Evolutionary conservation across 2,329 filamentous ascomycete genomes (phyloP).

Genomic region (Fusarium sp.): DNA sequence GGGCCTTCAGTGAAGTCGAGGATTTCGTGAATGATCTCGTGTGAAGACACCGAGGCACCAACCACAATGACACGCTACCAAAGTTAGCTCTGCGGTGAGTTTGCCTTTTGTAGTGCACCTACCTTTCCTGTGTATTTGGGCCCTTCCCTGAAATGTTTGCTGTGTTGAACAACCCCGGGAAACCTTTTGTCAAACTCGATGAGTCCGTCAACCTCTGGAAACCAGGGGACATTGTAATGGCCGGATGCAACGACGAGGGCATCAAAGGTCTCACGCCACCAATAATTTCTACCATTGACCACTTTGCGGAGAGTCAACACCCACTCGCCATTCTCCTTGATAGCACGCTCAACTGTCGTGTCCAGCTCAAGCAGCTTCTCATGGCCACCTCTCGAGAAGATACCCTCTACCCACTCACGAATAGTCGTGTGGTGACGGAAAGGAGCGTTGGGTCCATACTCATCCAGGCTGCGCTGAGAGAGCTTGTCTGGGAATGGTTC

Average conservation of each 20-base stretch:
- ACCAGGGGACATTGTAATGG: slow-evolving; percentile 33
- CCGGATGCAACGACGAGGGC: slow-evolving; percentile 27
- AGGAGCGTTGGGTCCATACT: slow-evolving; percentile 6
- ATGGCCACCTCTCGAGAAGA: slow-evolving; percentile 10
- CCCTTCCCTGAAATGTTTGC: slow-evolving; percentile 20
- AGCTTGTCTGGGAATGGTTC: slow-evolving; percentile 16
- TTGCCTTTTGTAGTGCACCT: neutral
- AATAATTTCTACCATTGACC: slow-evolving; percentile 18
- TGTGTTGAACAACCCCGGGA: slow-evolving; percentile 13
- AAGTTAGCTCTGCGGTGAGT: neutral
- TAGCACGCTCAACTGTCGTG: slow-evolving; percentile 12
- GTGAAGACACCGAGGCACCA: slow-evolving; percentile 26
- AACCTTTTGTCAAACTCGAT: slow-evolving; percentile 13
- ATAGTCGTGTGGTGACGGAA: slow-evolving; percentile 23
- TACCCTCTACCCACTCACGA: slow-evolving; percentile 24
- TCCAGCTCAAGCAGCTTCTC: slow-evolving; percentile 17
- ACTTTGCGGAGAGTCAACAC: slow-evolving; percentile 21
- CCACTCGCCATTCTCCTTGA: slow-evolving; percentile 20
- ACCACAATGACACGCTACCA: slow-evolving; percentile 25
- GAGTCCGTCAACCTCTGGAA: slow-evolving; percentile 18
- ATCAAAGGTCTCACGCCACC: slow-evolving; percentile 31
- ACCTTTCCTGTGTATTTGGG: slow-evolving; percentile 20
- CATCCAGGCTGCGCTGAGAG: neutral
- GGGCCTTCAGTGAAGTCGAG: slow-evolving; percentile 6
- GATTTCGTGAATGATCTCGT: slow-evolving; percentile 27